Evolutionary conservation across 2,329 filamentous ascomycete genomes (phyloP), one percentile per base, ranked within the genome.

Genomic region (Fusarium nematophilum): DNA sequence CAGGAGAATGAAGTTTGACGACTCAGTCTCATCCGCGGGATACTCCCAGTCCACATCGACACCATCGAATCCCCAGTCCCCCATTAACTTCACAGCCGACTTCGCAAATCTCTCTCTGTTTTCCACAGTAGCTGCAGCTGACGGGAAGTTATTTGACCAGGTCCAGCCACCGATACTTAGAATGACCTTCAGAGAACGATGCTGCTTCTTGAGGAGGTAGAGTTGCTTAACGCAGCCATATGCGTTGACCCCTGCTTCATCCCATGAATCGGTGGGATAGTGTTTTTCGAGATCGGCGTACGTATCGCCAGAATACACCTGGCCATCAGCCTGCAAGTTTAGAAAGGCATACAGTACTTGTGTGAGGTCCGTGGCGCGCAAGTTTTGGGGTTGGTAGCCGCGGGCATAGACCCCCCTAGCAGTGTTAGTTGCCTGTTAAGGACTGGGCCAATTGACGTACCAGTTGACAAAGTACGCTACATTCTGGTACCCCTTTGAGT

Each of bases 161-260:
- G 90, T 92, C 90, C 90, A 94, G 21, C 92, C 92, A 29, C 92
- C 92, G 62, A 96, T 91, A 29, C 86, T 90, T 2, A 96, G 82
- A 15, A 94, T 79, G 2, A 89, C 81, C 69, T 95, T 94, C 42
- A 96, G 74, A 44, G 91, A 85, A 13, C 91, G 86, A 71, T 95
- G 88, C 48, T 81, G 74, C 70, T 93, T 88, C 76, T 96, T 96
- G 39, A 91, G 80, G 3, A 91, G 76, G 69, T 84, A 91, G 1
- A 95, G 80, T 68, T 94, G 90, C 76, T 93, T 93, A 39, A 92
- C 73, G n/a, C 64, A 72, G 85, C 92, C 92, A 64, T 93, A 93
- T 31, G 90, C 84, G 68, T 95, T 93, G 50, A 79, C 88, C 1
- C 88, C 81, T 0, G 70, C 62, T 17, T 89, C 86, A 30, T 85